Evolutionary conservation across 2,329 filamentous ascomycete genomes (phyloP).

Genomic region (Ophiostoma sp.): DNA sequence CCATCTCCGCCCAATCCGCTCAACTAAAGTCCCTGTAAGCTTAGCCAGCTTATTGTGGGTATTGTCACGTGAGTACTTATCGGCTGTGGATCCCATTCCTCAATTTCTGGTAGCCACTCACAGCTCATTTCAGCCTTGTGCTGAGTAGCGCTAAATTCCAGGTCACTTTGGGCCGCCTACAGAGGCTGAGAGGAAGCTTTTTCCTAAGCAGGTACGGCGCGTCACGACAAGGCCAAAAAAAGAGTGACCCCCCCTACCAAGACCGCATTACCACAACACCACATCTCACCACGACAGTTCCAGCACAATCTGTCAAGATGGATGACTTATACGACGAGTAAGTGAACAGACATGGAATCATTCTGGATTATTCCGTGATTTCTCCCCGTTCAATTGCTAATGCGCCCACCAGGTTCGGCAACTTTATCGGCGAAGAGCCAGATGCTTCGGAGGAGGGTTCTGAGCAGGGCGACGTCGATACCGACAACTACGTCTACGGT

Average conservation of each 20-base stretch:
- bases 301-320: slow-evolving; percentile 42
- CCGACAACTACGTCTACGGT: slow-evolving; percentile 74
- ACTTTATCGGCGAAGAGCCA: slow-evolving; percentile 91
- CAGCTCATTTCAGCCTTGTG: slow-evolving; percentile 23
- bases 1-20: not conserved
- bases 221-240: slow-evolving; percentile 18
- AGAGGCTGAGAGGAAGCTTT: slow-evolving; percentile 19
- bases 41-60: not conserved
- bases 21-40: not conserved
- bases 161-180: not conserved
- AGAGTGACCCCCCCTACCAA: not conserved
- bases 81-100: not conserved
- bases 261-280: not conserved
- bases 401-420: slow-evolving; percentile 68
- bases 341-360: not conserved
- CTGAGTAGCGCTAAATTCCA: slow-evolving; percentile 18
- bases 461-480: slow-evolving; percentile 62
- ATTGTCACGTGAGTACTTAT: slow-evolving; percentile 7
- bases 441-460: slow-evolving; percentile 82
- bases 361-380: not conserved
- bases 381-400: not conserved
- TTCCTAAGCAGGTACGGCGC: slow-evolving; percentile 18
- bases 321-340: slow-evolving; percentile 98
- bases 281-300: not conserved
- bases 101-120: slow-evolving; percentile 17